Base-by-base conservation (phyloP, 805 yeast genomes). In the Myxozyma kluyveri region DNA sequence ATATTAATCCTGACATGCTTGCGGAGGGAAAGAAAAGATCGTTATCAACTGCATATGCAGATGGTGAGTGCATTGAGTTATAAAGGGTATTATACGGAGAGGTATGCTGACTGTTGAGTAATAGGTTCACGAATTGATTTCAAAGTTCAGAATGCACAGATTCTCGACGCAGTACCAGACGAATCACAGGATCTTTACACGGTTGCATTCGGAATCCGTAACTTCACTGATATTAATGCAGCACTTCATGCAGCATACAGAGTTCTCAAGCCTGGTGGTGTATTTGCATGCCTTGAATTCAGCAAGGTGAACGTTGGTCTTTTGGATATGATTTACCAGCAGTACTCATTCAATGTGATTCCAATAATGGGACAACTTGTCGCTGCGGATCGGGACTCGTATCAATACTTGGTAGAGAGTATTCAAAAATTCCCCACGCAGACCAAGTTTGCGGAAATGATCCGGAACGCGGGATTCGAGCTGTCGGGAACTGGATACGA, bases 291-390 rank as follows among this genome's bases (percentile, higher is more conserved):
- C 70, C 76, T 93, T 53, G 99, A 93, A 69, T 93, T 93, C 66
- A 85, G 95, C 49, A 93, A 90, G 67, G 96, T 93, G 51, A 87
- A 88, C 68, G 23, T 45, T 22, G 83, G 85, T 26, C 65, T 82
- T 7, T 73, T 93, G 47, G 91, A 88, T 67, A 75, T 80, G 55
- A 70, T 82, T 24, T 93, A 93, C 75, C 88, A 86, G 66, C 83
- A 88, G 37, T 93, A 95, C 78, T 87, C 96, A 14, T 86, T 86
- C 68, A 85, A 87, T 51, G 72, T 86, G 44, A 76, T 93, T 60
- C 99, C 99, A 21, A 77, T 91, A 61, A 84, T 95, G 86, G 99
- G 99, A 43, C 96, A 95, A 66, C 79, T 93, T 59, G 80, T 93
- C 58, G 97, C 97, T 36, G 86, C 91, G 64, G 99, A 93, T 69